A percentile compares a stretch with the other conserved stretches of the same genome.
phyloP scores from a whole-genome alignment of 1,284 basidiomycete species.

The Pyrrhoderma lamaoense region DNA sequence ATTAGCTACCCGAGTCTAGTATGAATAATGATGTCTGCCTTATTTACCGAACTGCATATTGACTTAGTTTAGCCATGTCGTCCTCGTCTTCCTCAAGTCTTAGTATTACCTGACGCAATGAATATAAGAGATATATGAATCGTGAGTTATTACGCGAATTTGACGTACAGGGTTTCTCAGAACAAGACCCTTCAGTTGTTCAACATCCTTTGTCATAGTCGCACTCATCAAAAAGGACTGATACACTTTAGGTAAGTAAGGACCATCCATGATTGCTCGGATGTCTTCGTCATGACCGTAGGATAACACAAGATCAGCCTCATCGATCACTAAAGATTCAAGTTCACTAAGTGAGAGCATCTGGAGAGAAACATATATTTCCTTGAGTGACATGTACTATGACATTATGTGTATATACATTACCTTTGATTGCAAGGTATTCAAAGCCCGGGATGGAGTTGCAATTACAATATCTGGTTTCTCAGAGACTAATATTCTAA shows the following conservation, averaged over 20 bases:
- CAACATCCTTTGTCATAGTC: constrained; percentile 95
- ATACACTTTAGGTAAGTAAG: constrained; percentile 79
- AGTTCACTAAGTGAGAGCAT: constrained; percentile 54
- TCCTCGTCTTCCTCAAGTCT: constrained; percentile 83
- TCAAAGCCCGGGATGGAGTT: constrained; percentile 82
- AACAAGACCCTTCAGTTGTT: constrained; percentile 81
- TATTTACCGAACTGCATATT: constrained; percentile 73
- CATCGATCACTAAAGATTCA: constrained; percentile 92
- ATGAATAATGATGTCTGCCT: too few species aligned
- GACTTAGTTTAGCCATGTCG: constrained; percentile 72
- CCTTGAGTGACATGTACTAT: neutral
- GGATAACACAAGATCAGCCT: constrained; percentile 95
- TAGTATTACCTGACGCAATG: constrained; percentile 57
- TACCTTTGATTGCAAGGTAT: constrained; percentile 76
- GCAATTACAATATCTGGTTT: constrained; percentile 89
- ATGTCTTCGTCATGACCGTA: constrained; percentile 96
- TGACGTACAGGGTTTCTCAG: constrained; percentile 77
- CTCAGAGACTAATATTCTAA: constrained; percentile 76
- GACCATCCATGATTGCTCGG: constrained; percentile 72
- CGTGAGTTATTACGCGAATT: constrained; percentile 19
- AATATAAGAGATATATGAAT: constrained; percentile 12
- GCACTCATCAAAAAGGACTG: constrained; percentile 98
- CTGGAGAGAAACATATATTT: constrained; percentile 28
- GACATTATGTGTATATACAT: constrained; percentile 4
- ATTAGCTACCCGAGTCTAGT: too few species aligned